Evolutionary conservation across 257 asterid species (phyloP), one percentile per base, ranked within the genome.

Genomic region (Paraleonurus japonicus): DNA sequence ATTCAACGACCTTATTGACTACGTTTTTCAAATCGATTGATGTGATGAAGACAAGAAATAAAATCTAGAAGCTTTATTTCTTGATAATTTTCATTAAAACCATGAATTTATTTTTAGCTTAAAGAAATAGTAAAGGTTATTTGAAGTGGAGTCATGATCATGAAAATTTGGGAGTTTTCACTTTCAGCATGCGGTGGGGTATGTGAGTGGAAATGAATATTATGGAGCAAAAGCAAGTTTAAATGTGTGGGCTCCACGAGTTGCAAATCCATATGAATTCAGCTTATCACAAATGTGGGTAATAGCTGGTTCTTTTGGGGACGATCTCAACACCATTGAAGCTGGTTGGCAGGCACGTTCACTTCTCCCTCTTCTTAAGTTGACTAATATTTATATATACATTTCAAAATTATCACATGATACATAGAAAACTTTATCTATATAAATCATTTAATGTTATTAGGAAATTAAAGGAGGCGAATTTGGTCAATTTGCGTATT

Each of bases 281-380:
- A 90, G 96, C 84, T 62, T 89, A 43, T 86, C 97, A 13, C 98
- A 94, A 70, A 73, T 94, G 73, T 90, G 98, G 98, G 92, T 90
- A 15, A 86, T 90, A 19, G 88, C 96, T 0, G 97, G 97, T 54
- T 80, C 96, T 10, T 87, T 89, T 70, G 90, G 87, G 6, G 76
- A 84, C 73, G 97, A 89, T 75, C 96, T 89, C 73, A 89, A 94
- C 83, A 87, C 98, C 74, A 94, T 94, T 61, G 98, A 94, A 85
- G 98, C 93, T 75, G 98, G 98, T 47, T 94, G 97, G 96, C 96
- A 89, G 95, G 98, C 73, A 85, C 68, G 61, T 45, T 7, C 5
- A 19, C 17, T 22, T 11, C 16, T 20, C 35, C 6, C 19, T 22
- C 28, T 3, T 0, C 9, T 9, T n/a, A n/a, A n/a, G n/a, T n/a